Conservation (phyloP, 805 yeast species). For the Wickerhamiella musiphila region DNA sequence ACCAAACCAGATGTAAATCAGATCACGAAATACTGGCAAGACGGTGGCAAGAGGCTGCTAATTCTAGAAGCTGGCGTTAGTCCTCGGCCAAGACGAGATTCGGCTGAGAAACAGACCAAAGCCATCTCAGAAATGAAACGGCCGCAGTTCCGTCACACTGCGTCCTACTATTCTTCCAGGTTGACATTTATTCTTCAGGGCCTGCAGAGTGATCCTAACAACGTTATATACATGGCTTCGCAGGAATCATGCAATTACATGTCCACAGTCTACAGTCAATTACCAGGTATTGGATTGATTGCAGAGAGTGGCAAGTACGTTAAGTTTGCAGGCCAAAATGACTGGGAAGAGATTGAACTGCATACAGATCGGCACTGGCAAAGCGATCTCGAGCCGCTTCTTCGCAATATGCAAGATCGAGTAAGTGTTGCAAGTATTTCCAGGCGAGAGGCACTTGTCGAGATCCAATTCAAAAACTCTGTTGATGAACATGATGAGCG, state of each 20-base stretch:
- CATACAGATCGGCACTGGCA: conserved; percentile 33
- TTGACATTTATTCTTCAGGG: conserved; percentile 37
- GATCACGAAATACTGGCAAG: conserved; percentile 12
- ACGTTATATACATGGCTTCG: conserved; percentile 57
- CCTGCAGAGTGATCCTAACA: conserved; percentile 37
- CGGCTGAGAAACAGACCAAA: not conserved
- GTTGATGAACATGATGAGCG: conserved; percentile 36
- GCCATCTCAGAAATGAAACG: not conserved
- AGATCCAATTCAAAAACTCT: conserved; percentile 58
- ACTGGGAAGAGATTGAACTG: conserved; percentile 49
- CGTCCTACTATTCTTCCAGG: conserved; percentile 12
- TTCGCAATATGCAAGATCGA: conserved; percentile 51
- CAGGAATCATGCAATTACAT: conserved; percentile 45
- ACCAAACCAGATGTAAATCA: conserved; percentile 7
- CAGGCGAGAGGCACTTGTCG: conserved; percentile 56
- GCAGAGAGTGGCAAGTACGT: conserved; percentile 85
- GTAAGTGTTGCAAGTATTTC: conserved; percentile 63
- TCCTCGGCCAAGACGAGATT: not conserved
- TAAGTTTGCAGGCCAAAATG: conserved; percentile 21
- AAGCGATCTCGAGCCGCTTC: conserved; percentile 35
- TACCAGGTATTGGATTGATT: conserved; percentile 58
- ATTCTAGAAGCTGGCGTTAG: not conserved
- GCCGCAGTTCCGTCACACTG: not conserved
- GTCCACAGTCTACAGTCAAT: conserved; percentile 49
- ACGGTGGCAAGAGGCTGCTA: conserved; percentile 20